phyloP scores from a whole-genome alignment of 257 asterid species.

The Ehretia macrophylla region DNA sequence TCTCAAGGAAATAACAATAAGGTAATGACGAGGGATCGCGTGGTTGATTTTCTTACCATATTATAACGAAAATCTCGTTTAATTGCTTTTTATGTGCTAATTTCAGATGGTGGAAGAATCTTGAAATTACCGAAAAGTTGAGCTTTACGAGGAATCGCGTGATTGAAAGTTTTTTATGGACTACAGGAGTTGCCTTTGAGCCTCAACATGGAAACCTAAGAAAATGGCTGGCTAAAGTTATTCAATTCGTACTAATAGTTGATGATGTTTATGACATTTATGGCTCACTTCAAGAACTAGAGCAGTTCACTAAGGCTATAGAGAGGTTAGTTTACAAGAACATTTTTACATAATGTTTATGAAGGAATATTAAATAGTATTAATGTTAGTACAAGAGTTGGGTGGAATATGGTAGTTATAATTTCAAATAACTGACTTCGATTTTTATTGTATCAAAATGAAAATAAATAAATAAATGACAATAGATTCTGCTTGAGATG shows the following conservation, averaged over 20 bases:
- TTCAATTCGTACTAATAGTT: conserved; percentile 29
- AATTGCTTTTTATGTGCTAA: conserved; percentile 12
- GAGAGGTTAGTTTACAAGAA: conserved; percentile 22
- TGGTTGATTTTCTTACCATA: too few relatives aligned
- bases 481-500: too few relatives aligned
- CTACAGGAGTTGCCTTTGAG: conserved; percentile 50
- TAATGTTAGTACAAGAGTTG: too few relatives aligned
- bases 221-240: conserved; percentile 52
- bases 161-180: conserved; percentile 22
- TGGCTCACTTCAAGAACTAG: conserved; percentile 39
- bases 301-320: conserved; percentile 43
- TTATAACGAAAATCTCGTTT: too few relatives aligned
- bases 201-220: conserved; percentile 39
- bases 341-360: too few relatives aligned
- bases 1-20: conserved; percentile 41
- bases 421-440: too few relatives aligned
- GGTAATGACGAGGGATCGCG: too few relatives aligned
- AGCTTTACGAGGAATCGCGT: conserved; percentile 27
- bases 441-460: too few relatives aligned
- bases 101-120: conserved; percentile 54
- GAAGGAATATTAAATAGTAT: too few relatives aligned
- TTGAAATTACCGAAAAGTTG: conserved; percentile 29
- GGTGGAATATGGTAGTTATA: too few relatives aligned
- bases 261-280: conserved; percentile 61
- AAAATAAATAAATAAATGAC: too few relatives aligned